Evolutionary conservation across 23 red algal genomes (phyloP).

Genomic region (Gracilaria domingensis): DNA sequence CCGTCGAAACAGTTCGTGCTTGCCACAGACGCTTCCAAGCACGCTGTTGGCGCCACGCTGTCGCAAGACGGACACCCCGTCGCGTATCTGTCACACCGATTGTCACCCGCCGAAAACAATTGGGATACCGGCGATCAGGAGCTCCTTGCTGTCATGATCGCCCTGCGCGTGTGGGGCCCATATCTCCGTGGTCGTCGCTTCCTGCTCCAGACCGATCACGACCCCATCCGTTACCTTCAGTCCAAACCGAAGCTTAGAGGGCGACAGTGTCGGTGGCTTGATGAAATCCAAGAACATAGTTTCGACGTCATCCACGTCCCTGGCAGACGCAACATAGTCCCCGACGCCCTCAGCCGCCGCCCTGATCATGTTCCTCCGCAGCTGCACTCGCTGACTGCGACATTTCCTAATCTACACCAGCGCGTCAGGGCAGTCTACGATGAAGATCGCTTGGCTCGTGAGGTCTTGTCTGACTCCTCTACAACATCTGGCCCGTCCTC

Average conservation of each 20-base stretch:
- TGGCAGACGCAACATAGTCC: background rate
- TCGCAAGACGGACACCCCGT: constrained; percentile 3
- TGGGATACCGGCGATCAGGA: constrained; percentile 49
- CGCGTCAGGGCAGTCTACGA: background rate
- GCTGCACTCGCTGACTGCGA: background rate
- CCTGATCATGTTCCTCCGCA: background rate
- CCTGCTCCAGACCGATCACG: too few relatives aligned
- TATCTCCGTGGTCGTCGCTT: too few relatives aligned
- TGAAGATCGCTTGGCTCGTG: background rate
- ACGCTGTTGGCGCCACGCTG: constrained; percentile 35
- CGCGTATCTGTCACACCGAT: background rate
- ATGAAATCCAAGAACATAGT: too few relatives aligned
- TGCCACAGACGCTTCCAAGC: constrained; percentile 15
- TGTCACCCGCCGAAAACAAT: background rate
- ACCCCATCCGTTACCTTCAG: too few relatives aligned
- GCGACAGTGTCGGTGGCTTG: too few relatives aligned
- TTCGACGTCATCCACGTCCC: constrained; percentile 3
- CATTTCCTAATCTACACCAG: background rate
- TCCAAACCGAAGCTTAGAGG: too few relatives aligned
- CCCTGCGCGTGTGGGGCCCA: constrained; percentile 1
- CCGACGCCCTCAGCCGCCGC: constrained; percentile 34
- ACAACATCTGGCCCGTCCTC: background rate
- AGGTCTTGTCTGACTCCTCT: background rate
- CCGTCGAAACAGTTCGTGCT: background rate
- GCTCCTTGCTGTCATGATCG: background rate